Conservation (phyloP, 2,329 filamentous ascomycete genomes). For the Hymenoscyphus fructigenus region DNA sequence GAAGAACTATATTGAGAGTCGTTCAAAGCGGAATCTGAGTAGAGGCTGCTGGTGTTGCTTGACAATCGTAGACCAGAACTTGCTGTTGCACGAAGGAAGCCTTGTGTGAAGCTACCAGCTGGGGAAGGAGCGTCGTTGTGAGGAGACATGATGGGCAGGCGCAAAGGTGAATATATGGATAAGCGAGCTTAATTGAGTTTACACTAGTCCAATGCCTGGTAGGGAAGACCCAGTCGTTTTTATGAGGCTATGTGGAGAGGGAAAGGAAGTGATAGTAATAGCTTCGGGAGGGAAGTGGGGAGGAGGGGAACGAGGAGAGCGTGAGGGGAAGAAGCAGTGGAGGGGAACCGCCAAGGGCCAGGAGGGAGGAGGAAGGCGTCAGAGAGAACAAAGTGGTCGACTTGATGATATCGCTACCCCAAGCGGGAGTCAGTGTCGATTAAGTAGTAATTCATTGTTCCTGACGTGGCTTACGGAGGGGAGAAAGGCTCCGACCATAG, state of each 20-base stretch:
- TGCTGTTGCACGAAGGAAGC: conserved; percentile 37
- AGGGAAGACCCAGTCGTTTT: background rate
- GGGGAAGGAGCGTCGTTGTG: conserved; percentile 50
- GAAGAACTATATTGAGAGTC: conserved; percentile 42
- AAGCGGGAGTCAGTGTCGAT: conserved; percentile 3
- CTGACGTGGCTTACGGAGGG: background rate
- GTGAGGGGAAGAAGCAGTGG: background rate
- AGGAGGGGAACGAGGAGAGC: background rate
- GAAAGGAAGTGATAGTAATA: background rate
- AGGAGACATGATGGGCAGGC: conserved; percentile 41
- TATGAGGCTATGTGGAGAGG: background rate
- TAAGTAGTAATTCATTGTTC: conserved; percentile 11
- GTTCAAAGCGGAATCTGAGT: conserved; percentile 37
- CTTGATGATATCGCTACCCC: background rate
- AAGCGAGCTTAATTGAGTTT: background rate
- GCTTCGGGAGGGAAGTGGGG: background rate
- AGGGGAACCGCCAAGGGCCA: background rate
- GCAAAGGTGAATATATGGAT: conserved; percentile 10
- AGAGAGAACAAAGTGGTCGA: background rate
- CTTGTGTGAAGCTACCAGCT: conserved; percentile 45
- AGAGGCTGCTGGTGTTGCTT: conserved; percentile 34
- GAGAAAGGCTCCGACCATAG: background rate
- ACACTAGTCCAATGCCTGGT: background rate
- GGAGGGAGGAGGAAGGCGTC: background rate
- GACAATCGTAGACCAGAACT: conserved; percentile 26